Conservation (phyloP, 345 rosid genomes). For the Acer saccharum region DNA sequence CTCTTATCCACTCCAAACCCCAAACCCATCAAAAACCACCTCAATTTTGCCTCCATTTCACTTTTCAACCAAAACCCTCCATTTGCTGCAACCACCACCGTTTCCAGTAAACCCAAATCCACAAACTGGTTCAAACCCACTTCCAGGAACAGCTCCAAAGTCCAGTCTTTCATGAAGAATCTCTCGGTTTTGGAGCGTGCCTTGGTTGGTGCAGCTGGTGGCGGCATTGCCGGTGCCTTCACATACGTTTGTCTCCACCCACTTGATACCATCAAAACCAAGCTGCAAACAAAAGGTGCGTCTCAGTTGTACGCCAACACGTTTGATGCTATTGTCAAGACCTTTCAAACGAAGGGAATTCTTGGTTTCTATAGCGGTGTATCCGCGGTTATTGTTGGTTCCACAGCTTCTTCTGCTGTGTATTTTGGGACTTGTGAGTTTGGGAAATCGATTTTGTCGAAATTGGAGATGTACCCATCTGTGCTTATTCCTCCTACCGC, state of each 20-base stretch:
- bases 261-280: constrained; percentile 86
- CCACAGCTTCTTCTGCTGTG: constrained; percentile 83
- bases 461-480: constrained; percentile 58
- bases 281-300: constrained; percentile 89
- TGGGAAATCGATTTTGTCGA: constrained; percentile 80
- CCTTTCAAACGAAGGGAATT: constrained; percentile 76
- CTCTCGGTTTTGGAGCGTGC: constrained; percentile 84
- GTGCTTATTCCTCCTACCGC: constrained; percentile 90
- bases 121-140: constrained; percentile 54
- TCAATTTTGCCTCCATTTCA: constrained; percentile 24
- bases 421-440: constrained; percentile 96
- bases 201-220: constrained; percentile 77
- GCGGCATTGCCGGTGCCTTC: constrained; percentile 92
- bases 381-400: constrained; percentile 92
- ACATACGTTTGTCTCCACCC: constrained; percentile 87
- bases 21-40: background rate
- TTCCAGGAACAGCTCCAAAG: constrained; percentile 45
- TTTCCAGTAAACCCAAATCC: constrained; percentile 13
- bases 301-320: constrained; percentile 63
- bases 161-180: constrained; percentile 55
- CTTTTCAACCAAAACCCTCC: constrained; percentile 15
- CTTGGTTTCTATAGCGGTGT: constrained; percentile 88
- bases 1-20: constrained; percentile 27
- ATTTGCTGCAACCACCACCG: constrained; percentile 44
- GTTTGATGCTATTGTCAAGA: constrained; percentile 70